Percentiles rank a stretch among this genome's conserved stretches.
These are phyloP conservation scores for Termitomyces sp. DNA, from an alignment of 768 basidiomycete genomes.

Conservation along the genomic window DNA sequence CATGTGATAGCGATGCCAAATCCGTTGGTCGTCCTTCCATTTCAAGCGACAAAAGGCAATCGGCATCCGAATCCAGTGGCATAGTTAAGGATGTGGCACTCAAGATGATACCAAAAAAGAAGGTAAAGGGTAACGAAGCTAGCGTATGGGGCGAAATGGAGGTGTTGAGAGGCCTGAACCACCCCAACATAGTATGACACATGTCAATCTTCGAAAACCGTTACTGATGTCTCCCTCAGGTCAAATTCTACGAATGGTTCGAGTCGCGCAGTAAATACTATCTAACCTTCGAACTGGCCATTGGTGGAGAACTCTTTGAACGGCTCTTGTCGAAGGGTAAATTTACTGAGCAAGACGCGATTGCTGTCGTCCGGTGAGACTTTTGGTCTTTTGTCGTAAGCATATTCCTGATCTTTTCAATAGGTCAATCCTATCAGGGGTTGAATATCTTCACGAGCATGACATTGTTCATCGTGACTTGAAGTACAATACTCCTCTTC, in stretches of 20 bases:
- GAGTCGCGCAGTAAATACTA: slow-evolving; percentile 93
- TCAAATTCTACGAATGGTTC: slow-evolving; percentile 96
- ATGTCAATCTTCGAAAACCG: neutral
- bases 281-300: slow-evolving; percentile 90
- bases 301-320: slow-evolving; percentile 93
- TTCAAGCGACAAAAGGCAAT: slow-evolving; percentile 5
- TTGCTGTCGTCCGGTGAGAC: slow-evolving; percentile 64
- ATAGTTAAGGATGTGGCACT: slow-evolving; percentile 71
- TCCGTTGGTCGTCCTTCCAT: slow-evolving; percentile 18
- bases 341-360: slow-evolving; percentile 91
- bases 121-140: slow-evolving; percentile 86
- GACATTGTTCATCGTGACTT: slow-evolving; percentile 96
- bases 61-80: slow-evolving; percentile 17
- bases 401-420: neutral
- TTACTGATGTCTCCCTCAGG: slow-evolving; percentile 34
- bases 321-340: slow-evolving; percentile 80
- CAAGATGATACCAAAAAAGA: slow-evolving; percentile 94
- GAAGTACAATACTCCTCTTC: slow-evolving; percentile 46
- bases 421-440: slow-evolving; percentile 80
- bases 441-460: slow-evolving; percentile 85
- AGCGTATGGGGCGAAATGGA: slow-evolving; percentile 94
- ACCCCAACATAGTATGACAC: slow-evolving; percentile 78
- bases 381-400: neutral
- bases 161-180: slow-evolving; percentile 82
- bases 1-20: slow-evolving; percentile 11